These are phyloP conservation scores for Elsinoe australis DNA, from an alignment of 2,329 filamentous ascomycete genomes.

Conservation along the genomic window DNA sequence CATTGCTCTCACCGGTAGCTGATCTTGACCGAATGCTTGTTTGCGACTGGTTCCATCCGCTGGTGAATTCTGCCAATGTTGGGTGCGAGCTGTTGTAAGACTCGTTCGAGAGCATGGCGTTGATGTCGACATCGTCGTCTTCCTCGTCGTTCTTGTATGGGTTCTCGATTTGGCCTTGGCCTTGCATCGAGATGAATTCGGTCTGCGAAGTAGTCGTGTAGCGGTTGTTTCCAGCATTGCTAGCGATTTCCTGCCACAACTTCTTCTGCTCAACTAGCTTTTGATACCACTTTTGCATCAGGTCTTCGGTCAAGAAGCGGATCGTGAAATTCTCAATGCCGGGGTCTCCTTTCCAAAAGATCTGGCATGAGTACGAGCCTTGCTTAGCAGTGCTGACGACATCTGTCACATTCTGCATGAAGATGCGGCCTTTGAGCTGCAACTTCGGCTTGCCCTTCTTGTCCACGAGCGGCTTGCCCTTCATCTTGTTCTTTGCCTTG, in stretches of 20 bases:
- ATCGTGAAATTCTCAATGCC: constrained; percentile 95
- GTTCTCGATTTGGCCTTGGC: constrained; percentile 62
- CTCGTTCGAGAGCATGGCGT: constrained; percentile 16
- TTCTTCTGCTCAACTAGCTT: constrained; percentile 20
- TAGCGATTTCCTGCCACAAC: constrained; percentile 7
- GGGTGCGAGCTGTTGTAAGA: constrained; percentile 24
- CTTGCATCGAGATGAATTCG: constrained; percentile 73
- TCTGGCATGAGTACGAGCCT: constrained; percentile 70
- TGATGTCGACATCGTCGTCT: constrained; percentile 29
- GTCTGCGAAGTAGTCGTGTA: constrained; percentile 52
- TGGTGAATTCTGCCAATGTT: constrained; percentile 43
- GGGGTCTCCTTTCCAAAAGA: constrained; percentile 97
- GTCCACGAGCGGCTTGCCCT: constrained; percentile 63
- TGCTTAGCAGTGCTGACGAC: constrained; percentile 81
- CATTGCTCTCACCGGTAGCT: constrained; percentile 61
- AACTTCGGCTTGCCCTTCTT: constrained; percentile 67
- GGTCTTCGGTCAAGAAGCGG: constrained; percentile 83
- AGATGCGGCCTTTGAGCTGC: constrained; percentile 93
- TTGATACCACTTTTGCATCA: constrained; percentile 77
- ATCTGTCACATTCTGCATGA: constrained; percentile 98
- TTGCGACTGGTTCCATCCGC: constrained; percentile 63
- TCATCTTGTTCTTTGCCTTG: constrained; percentile 66
- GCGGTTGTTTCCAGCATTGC: constrained; percentile 13
- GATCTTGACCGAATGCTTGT: constrained; percentile 69
- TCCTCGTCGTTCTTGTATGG: constrained; percentile 63